phyloP scores from a whole-genome alignment of 2,329 filamentous ascomycete species.

The Xylariales sp. region DNA sequence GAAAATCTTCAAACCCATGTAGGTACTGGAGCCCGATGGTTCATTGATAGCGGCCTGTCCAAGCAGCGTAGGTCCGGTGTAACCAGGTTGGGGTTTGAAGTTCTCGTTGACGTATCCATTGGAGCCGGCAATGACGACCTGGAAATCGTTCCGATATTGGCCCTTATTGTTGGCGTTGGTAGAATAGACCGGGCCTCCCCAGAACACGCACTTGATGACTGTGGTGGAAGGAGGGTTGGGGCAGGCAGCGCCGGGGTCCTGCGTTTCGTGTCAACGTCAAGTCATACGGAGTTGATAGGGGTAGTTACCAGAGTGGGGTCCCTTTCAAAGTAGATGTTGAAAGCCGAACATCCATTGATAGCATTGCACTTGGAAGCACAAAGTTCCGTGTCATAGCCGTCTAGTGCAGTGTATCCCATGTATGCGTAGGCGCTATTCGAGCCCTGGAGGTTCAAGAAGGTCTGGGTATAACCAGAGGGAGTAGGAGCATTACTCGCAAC shows the following conservation, averaged over 20 bases:
- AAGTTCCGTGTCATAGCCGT: slow-evolving; percentile 18
- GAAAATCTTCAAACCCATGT: slow-evolving; percentile 26
- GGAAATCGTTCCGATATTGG: slow-evolving; percentile 17
- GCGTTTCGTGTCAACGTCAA: not conserved
- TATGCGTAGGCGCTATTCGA: slow-evolving; percentile 28
- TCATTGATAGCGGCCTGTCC: slow-evolving; percentile 23
- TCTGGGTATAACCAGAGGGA: slow-evolving; percentile 27
- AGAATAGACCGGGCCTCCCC: slow-evolving; percentile 20
- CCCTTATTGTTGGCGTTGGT: slow-evolving; percentile 20
- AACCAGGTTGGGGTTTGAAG: slow-evolving; percentile 13
- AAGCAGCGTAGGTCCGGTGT: slow-evolving; percentile 13
- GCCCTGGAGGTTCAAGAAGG: slow-evolving; percentile 26
- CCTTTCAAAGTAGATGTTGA: slow-evolving; percentile 27
- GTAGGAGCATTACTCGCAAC: slow-evolving; percentile 19
- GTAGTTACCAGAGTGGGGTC: slow-evolving; percentile 17
- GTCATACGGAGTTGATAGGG: not conserved
- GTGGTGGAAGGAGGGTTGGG: slow-evolving; percentile 18
- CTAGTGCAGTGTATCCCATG: slow-evolving; percentile 19
- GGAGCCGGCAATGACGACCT: slow-evolving; percentile 36
- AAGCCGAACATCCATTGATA: slow-evolving; percentile 18
- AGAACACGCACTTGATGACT: slow-evolving; percentile 25
- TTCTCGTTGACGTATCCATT: slow-evolving; percentile 30
- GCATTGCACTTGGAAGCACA: slow-evolving; percentile 20
- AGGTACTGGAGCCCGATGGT: slow-evolving; percentile 21
- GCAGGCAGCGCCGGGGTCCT: slow-evolving; percentile 16